A percentile compares a stretch with the other conserved stretches of the same genome.
phyloP scores from a whole-genome alignment of 1,284 basidiomycete species.

The Cutaneotrichosporon arboriforme region DNA sequence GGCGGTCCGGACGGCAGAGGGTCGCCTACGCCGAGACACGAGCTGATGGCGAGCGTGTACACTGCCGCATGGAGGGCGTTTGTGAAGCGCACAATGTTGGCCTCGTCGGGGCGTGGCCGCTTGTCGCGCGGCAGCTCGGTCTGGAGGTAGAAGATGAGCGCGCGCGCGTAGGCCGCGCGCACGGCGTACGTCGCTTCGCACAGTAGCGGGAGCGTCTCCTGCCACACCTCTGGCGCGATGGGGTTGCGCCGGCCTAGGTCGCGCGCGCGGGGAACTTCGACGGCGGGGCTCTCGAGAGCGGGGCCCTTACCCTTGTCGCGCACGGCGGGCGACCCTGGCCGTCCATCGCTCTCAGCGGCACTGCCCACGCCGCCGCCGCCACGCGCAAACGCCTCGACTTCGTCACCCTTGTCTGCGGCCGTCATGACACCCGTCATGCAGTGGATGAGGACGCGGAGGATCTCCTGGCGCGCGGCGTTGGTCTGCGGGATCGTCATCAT shows the following conservation, averaged over 20 bases:
- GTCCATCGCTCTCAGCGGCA: neutral
- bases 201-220: conserved; percentile 75
- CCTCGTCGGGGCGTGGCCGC: conserved; percentile 23
- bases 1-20: conserved; percentile 13
- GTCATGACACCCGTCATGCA: conserved; percentile 41
- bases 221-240: conserved; percentile 76
- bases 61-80: conserved; percentile 70
- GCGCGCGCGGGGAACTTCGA: conserved; percentile 19
- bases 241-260: conserved; percentile 56
- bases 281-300: conserved; percentile 23
- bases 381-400: conserved; percentile 21
- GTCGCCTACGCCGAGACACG: conserved; percentile 51
- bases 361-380: neutral
- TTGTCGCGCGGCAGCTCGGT: conserved; percentile 59
- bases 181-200: conserved; percentile 69
- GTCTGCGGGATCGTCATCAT: conserved; percentile 52
- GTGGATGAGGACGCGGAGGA: conserved; percentile 54
- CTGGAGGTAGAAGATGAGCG: conserved; percentile 65
- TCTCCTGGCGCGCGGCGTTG: conserved; percentile 58
- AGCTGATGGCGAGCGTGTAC: conserved; percentile 68
- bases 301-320: conserved; percentile 36
- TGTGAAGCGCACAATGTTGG: conserved; percentile 56
- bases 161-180: conserved; percentile 68
- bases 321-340: conserved; percentile 1
- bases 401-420: conserved; percentile 33